Evolutionary conservation across 2,329 filamentous ascomycete species (phyloP), one percentile per base, ranked within the genome.

Genomic region (Sclerotinia nivalis): DNA sequence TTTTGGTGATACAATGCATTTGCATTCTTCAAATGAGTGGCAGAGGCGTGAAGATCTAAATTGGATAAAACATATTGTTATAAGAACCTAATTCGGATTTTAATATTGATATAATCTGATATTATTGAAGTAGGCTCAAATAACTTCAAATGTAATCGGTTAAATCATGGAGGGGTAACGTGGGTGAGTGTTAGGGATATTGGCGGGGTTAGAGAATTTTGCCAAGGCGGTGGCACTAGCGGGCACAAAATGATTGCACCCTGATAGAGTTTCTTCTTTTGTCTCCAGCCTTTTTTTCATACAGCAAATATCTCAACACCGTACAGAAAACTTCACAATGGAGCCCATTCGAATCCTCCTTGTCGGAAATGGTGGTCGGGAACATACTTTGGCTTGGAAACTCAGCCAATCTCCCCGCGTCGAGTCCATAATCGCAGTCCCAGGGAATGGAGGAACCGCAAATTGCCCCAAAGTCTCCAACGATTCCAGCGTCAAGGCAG

Each of bases 331-430:
- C 43, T 28, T 50, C n/a, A 71, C 45, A 6, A 76, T 76, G 73
- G 72, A 73, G 50, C 55, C 69, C 37, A 71, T 77, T 69, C 87
- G 89, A 75, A 86, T 97, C 75, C 89, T 98, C 73, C 89, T 98
- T 73, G 89, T 98, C 74, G 95, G 96, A 77, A 97, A 95, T 79
- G 96, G 96, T 75, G 96, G 95, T 76, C 90, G 96, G 77, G 96
- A 99, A 83, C 93, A 98, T 82, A 93, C 94, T 60, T 87, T 97
- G 73, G 93, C 94, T 55, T 98, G 94, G 94, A 97, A 96, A 82
- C 85, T 98, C 72, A 88, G 90, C 78, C 91, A 97, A 80, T 97
- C 93, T 22, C 84, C 89, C 55, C 85, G 86, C 59, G 92, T 97
- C 72, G 88, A 93, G 76, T 86, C 89, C 75, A 95, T 98, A 78